Conservation (phyloP, 805 yeast genomes). For the Saccharomycopsis selenospora region DNA sequence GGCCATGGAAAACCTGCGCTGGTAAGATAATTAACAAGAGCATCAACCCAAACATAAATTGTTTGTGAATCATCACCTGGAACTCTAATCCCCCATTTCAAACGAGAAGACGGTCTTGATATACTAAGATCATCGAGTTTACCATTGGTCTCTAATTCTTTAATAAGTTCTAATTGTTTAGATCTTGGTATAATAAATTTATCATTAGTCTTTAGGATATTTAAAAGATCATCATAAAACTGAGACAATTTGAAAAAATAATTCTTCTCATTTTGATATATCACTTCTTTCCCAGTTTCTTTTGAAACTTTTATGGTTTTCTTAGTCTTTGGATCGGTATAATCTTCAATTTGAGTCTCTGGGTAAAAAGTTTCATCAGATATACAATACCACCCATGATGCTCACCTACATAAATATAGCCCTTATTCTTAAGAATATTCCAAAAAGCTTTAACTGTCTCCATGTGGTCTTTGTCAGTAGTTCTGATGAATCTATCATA, state of each 20-base stretch:
- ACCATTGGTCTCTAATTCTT: constrained; percentile 43
- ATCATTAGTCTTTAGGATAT: constrained; percentile 41
- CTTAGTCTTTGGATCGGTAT: constrained; percentile 26
- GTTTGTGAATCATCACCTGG: constrained; percentile 73
- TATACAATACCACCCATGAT: constrained; percentile 90
- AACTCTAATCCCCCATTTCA: constrained; percentile 86
- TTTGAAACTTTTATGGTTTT: constrained; percentile 32
- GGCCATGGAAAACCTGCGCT: constrained; percentile 51
- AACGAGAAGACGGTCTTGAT: constrained; percentile 72
- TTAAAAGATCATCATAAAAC: constrained; percentile 50
- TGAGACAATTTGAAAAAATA: constrained; percentile 72
- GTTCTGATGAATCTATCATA: constrained; percentile 83
- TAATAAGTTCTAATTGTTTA: constrained; percentile 46
- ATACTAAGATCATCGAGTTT: constrained; percentile 67
- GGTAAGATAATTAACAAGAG: constrained; percentile 77
- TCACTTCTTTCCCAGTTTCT: constrained; percentile 74
- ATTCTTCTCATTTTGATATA: constrained; percentile 70
- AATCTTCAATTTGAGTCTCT: constrained; percentile 56
- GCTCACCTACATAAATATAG: constrained; percentile 72
- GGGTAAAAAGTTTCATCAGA: constrained; percentile 95
- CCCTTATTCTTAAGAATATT: constrained; percentile 47
- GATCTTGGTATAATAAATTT: constrained; percentile 59
- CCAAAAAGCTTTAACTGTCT: constrained; percentile 69
- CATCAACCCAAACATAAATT: constrained; percentile 97
- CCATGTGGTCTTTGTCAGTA: constrained; percentile 73